Base-by-base conservation (phyloP, 176 grass and related monocot genomes). In the Aegilops tauschii region DNA sequence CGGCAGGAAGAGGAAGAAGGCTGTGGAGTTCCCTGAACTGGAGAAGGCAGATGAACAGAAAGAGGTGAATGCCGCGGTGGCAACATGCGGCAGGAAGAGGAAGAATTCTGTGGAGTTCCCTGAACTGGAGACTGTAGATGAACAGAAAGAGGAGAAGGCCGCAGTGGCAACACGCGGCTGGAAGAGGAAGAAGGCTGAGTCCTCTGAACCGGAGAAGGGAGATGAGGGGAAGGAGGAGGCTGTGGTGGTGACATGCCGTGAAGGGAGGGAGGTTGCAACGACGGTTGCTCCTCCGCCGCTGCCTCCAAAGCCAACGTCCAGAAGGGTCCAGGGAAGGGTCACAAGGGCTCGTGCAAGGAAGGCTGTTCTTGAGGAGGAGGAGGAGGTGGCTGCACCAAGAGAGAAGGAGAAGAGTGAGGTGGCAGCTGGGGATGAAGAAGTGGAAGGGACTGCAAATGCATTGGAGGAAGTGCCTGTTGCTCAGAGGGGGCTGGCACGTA, bases 241-340 rank as follows among this genome's bases (percentile, higher is more conserved):
- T 2, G 61, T 16, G 29, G 79, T 80, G 59, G 42, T 80, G 50
- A 34, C 63, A 27, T 65, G 52, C 76, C 77, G 77, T 5, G 61
- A 83, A 14, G 29, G 61, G n/a, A 18, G 58, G n/a, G 86, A 69
- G 69, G 87, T 34, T 37, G 34, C 80, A 29, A 3, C 13, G 23
- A 20, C 66, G 32, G 45, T 17, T 1, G 37, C 20, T 39, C 75
- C 28, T 79, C 66, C 83, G 34, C 79, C 80, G 30, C 67, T 61
- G 61, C n/a, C 29, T 35, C 82, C 75, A 50, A 89, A 20, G 58
- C 5, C 64, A 31, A 87, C 65, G 82, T 67, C 88, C 9, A 35
- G 74, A 83, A 70, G 39, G 69, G 80, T 40, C 21, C 40, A 34
- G 68, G 45, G 81, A 72, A 67, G 31, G 63, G 16, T 16, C 58